Evolutionary conservation across 106 monocot species (phyloP).

Genomic region (Platanthera guangdongensis): DNA sequence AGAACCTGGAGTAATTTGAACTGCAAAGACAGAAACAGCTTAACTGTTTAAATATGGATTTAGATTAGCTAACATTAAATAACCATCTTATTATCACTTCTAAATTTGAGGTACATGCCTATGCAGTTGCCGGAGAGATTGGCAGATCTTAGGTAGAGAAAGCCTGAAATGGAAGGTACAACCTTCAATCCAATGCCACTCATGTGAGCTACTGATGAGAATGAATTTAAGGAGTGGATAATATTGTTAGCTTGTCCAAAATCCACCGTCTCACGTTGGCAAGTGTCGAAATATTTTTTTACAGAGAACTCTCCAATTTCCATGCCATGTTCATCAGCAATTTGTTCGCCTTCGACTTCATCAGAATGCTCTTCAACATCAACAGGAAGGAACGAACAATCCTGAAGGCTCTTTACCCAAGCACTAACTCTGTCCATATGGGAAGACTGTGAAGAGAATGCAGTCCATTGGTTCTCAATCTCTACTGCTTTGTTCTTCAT

Average conservation of each 20-base stretch:
- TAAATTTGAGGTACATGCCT: conserved; percentile 28
- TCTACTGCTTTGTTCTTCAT: conserved; percentile 20
- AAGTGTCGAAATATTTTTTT: conserved; percentile 17
- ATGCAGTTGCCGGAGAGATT: conserved; percentile 87
- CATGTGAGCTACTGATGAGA: conserved; percentile 64
- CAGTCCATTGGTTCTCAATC: conserved; percentile 43
- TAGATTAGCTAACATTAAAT: neutral
- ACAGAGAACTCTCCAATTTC: conserved; percentile 46
- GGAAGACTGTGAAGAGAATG: conserved; percentile 55
- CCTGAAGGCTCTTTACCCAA: conserved; percentile 77
- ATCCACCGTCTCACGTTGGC: conserved; percentile 31
- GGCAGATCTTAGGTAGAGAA: conserved; percentile 61
- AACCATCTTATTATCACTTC: neutral
- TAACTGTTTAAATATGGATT: neutral
- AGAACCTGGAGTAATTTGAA: conserved; percentile 56
- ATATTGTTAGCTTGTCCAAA: conserved; percentile 63
- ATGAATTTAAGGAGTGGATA: conserved; percentile 56
- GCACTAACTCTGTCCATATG: conserved; percentile 63
- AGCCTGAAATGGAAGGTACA: conserved; percentile 62
- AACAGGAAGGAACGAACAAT: conserved; percentile 11
- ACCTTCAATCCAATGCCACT: conserved; percentile 68
- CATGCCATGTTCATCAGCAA: neutral
- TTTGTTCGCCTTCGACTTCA: conserved; percentile 3
- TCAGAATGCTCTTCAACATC: conserved; percentile 13
- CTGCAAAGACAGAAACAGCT: conserved; percentile 24